These are phyloP conservation scores for Circinella minor DNA, from an alignment of 371 early-diverging fungal genomes.

Conservation along the genomic window DNA sequence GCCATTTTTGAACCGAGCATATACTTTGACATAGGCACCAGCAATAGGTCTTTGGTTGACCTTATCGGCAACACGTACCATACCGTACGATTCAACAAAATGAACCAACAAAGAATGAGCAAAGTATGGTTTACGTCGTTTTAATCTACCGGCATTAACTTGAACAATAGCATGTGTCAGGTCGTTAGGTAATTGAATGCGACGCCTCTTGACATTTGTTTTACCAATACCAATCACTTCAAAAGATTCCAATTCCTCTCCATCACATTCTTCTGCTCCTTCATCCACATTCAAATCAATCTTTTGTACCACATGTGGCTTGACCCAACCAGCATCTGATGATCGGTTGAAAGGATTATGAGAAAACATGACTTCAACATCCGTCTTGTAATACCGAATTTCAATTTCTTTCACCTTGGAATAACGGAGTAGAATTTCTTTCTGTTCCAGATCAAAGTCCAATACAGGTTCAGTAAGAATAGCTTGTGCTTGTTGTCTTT, in stretches of 20 bases:
- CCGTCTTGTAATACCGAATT: constrained; percentile 59
- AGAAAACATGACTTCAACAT: constrained; percentile 69
- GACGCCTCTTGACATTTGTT: constrained; percentile 2
- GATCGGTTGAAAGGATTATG: constrained; percentile 39
- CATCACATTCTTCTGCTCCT: neutral
- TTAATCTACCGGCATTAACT: constrained; percentile 26
- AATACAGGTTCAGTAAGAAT: constrained; percentile 34
- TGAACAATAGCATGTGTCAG: constrained; percentile 35
- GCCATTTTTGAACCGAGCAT: constrained; percentile 46
- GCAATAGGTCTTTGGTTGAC: constrained; percentile 42
- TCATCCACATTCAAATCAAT: neutral
- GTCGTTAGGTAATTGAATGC: constrained; percentile 6
- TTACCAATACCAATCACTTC: constrained; percentile 41
- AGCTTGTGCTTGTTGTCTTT: constrained; percentile 16
- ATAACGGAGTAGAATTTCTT: constrained; percentile 27
- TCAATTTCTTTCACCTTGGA: constrained; percentile 42
- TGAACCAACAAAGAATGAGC: constrained; percentile 51
- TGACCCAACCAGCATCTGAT: constrained; percentile 25
- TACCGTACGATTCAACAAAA: constrained; percentile 50
- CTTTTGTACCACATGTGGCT: constrained; percentile 28
- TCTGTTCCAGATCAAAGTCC: constrained; percentile 28
- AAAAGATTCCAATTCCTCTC: constrained; percentile 29
- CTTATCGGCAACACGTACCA: constrained; percentile 51
- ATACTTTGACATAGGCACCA: constrained; percentile 66
- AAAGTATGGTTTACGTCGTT: constrained; percentile 49